phyloP scores from a whole-genome alignment of 2,329 filamentous ascomycete genomes.

The Fusarium odoratissimum region DNA sequence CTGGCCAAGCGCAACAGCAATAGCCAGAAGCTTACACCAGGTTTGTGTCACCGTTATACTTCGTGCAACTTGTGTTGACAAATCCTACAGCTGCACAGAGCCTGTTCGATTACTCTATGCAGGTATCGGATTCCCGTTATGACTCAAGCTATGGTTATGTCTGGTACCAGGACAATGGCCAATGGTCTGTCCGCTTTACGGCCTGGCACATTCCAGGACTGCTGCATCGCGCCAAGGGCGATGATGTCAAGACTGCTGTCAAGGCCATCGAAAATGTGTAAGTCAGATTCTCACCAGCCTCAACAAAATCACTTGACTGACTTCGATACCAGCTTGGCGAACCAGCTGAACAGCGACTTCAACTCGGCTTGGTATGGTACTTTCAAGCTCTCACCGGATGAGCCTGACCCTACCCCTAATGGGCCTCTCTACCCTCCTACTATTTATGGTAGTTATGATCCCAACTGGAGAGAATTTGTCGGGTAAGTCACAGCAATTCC shows the following conservation, averaged over 20 bases:
- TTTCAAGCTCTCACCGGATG: slow-evolving; percentile 16
- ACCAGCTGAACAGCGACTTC: slow-evolving; percentile 13
- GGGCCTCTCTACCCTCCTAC: slow-evolving; percentile 7
- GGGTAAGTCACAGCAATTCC: background rate
- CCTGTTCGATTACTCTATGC: slow-evolving; percentile 50
- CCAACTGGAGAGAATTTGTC: slow-evolving; percentile 18
- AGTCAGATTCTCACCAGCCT: background rate
- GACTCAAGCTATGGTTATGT: slow-evolving; percentile 57
- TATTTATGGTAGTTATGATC: slow-evolving; percentile 15
- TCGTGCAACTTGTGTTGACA: background rate
- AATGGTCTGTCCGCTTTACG: slow-evolving; percentile 57
- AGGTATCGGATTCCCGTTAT: slow-evolving; percentile 53
- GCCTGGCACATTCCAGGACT: slow-evolving; percentile 56
- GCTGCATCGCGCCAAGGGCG: slow-evolving; percentile 19
- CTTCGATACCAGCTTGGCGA: background rate
- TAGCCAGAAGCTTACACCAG: slow-evolving; percentile 2
- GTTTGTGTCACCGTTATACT: background rate
- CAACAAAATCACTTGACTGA: accelerated
- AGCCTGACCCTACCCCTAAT: slow-evolving; percentile 13
- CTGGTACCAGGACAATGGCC: slow-evolving; percentile 55
- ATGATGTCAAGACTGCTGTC: slow-evolving; percentile 9
- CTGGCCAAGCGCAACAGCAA: slow-evolving; percentile 10
- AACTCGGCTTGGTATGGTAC: slow-evolving; percentile 16
- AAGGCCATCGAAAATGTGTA: slow-evolving; percentile 22
- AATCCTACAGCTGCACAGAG: background rate